These are phyloP conservation scores for Botryotinia narcissicola DNA, from an alignment of 2,329 filamentous ascomycete species.

Conservation along the genomic window DNA sequence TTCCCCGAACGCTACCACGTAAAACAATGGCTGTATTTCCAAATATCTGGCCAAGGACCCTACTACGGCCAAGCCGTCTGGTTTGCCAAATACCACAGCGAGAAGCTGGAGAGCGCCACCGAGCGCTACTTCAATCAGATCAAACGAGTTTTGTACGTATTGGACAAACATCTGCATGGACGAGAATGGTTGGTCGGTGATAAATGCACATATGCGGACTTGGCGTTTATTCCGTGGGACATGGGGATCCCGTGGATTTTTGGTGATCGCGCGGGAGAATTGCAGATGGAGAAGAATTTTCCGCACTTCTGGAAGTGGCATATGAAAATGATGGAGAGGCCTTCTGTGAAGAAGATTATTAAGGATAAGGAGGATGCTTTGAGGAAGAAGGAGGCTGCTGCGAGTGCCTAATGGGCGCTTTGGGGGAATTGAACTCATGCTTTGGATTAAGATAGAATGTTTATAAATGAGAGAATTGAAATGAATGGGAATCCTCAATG, in stretches of 20 bases:
- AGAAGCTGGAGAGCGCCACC: conserved; percentile 44
- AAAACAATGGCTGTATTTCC: background rate
- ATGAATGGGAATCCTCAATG: background rate
- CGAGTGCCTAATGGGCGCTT: background rate
- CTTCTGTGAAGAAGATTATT: conserved; percentile 25
- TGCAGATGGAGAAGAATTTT: conserved; percentile 30
- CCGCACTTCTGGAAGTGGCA: conserved; percentile 29
- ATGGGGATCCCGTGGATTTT: conserved; percentile 21
- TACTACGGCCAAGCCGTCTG: conserved; percentile 29
- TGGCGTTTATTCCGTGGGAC: conserved; percentile 27
- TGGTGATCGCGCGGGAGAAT: conserved; percentile 15
- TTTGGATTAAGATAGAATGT: background rate
- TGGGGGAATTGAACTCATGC: background rate
- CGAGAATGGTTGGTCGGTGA: conserved; percentile 42
- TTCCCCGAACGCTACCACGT: background rate
- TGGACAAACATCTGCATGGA: conserved; percentile 43
- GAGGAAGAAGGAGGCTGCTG: conserved; percentile 14
- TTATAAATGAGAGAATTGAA: background rate
- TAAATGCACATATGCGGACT: conserved; percentile 43
- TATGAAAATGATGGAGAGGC: conserved; percentile 22
- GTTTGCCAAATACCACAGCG: conserved; percentile 39
- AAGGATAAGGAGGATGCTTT: conserved; percentile 22
- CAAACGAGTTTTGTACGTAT: conserved; percentile 37
- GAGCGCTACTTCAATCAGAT: conserved; percentile 47
- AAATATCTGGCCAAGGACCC: background rate